Evolutionary conservation across 129 eudicot genomes (phyloP), one percentile per base, ranked within the genome.

Genomic region (Centaurea solstitialis): DNA sequence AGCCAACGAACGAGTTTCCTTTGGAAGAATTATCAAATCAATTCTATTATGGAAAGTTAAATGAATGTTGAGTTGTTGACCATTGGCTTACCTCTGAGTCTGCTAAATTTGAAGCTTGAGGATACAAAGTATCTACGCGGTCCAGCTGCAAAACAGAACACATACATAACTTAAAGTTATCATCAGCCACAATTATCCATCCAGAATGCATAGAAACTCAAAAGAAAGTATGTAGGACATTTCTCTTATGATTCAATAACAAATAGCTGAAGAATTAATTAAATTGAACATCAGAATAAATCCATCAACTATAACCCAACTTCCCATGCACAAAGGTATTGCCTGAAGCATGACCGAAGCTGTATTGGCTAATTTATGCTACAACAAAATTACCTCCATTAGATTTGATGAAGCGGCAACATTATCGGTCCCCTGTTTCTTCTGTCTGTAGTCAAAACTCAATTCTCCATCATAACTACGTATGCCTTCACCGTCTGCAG

Each of bases 381-480:
- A 47, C 43, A 39, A 20, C 20, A 78, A 69, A 10, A 77, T 84
- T 83, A 90, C 97, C 98, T 91, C 97, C 85, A 81, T 82, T 15
- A 84, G 86, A 62, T 87, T 89, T 75, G 87, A 81, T 26, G 84
- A 84, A 37, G 86, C 80, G 79, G 75, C 61, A 81, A 80, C 80
- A 64, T 61, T 71, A 26, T 90, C 94, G 20, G 71, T 17, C 68
- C 90, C 90, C n/a, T 73, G 90, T 84, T 87, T 88, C 70, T 86
- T 84, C 66, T 50, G 74, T 79, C 83, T 83, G 26, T 85, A 86
- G 68, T 93, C 90, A 77, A 91, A 89, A 86, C 97, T 93, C 68
- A 88, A 64, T 68, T 89, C 98, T 67, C 91, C 90, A 80, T 82
- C 86, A 74, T 76, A 81, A 74, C 79, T 88, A 70, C 82, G 78